Conservation (phyloP, 257 asterid species). For the Nicotiana attenuata region DNA sequence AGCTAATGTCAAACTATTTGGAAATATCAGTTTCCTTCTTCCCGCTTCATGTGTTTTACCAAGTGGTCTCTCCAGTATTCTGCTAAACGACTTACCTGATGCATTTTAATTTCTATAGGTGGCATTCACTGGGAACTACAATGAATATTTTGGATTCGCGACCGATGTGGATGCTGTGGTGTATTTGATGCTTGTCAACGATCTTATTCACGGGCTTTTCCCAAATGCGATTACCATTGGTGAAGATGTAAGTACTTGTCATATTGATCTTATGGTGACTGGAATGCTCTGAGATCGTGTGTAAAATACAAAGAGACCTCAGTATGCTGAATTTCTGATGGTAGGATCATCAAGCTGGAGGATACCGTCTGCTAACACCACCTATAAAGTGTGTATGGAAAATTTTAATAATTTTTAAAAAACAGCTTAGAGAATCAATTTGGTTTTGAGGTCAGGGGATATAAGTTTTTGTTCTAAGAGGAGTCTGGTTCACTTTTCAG, state of each 20-base stretch:
- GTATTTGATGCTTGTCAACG: constrained; percentile 93
- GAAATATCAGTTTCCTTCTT: neutral
- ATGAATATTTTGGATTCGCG: constrained; percentile 73
- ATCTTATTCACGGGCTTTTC: constrained; percentile 86
- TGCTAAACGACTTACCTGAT: neutral
- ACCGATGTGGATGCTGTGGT: constrained; percentile 98
- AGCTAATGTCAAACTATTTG: neutral
- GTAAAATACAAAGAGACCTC: neutral
- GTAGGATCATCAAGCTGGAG: neutral
- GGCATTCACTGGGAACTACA: constrained; percentile 88
- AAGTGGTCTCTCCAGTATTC: neutral
- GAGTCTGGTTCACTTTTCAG: neutral
- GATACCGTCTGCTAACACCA: neutral
- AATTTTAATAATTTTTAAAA: neutral
- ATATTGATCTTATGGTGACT: neutral
- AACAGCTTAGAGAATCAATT: neutral
- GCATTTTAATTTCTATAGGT: constrained; percentile 41
- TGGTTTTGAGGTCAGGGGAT: neutral
- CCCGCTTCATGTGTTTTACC: neutral
- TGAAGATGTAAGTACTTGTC: constrained; percentile 76
- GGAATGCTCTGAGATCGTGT: neutral
- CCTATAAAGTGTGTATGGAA: neutral
- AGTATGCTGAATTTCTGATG: neutral
- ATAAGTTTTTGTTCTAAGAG: neutral
- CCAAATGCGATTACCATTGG: constrained; percentile 85